phyloP scores from a whole-genome alignment of 1,139 yeast genomes.

The Suhomyces wounanorum region DNA sequence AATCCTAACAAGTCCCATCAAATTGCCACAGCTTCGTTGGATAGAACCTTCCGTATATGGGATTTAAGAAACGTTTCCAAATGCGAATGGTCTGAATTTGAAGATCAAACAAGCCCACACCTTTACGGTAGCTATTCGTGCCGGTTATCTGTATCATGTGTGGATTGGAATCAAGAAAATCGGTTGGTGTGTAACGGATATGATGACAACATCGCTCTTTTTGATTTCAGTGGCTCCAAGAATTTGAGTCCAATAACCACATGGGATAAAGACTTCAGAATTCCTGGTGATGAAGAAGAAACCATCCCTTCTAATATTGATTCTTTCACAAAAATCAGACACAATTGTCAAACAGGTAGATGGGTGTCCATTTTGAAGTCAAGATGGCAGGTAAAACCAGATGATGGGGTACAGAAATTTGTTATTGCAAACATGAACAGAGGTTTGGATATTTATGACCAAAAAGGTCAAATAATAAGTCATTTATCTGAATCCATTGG shows the following conservation, averaged over 20 bases:
- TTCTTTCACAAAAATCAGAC: conserved; percentile 67
- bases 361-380: conserved; percentile 94
- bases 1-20: conserved; percentile 64
- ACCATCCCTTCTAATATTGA: conserved; percentile 37
- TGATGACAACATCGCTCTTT: conserved; percentile 74
- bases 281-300: conserved; percentile 20
- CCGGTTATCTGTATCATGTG: conserved; percentile 77
- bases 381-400: conserved; percentile 73
- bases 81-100: conserved; percentile 43
- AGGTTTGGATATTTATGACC: conserved; percentile 76
- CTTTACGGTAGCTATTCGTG: conserved; percentile 66
- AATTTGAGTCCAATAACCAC: conserved; percentile 24
- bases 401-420: conserved; percentile 76
- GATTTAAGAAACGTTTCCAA: conserved; percentile 62
- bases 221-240: conserved; percentile 30
- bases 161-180: conserved; percentile 80
- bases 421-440: conserved; percentile 93
- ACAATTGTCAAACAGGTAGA: conserved; percentile 93
- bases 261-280: conserved; percentile 29
- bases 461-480: conserved; percentile 74
- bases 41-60: conserved; percentile 82
- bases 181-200: conserved; percentile 89
- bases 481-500: conserved; percentile 69
- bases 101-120: conserved; percentile 47
- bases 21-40: conserved; percentile 85